Evolutionary conservation across 768 basidiomycete genomes (phyloP).

Genomic region (Candolleomyces aberdarensis): DNA sequence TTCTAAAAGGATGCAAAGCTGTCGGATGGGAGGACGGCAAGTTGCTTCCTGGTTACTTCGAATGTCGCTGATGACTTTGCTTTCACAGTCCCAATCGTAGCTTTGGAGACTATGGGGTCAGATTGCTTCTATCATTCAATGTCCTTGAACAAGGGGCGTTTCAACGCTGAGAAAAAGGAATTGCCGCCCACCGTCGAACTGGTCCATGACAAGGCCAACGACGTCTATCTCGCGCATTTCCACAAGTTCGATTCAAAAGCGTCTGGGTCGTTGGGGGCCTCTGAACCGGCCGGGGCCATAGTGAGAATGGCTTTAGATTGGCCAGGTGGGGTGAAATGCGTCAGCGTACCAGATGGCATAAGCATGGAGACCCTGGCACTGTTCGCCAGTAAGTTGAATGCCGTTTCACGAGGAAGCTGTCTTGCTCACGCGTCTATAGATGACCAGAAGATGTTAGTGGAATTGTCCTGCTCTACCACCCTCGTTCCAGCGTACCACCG

Average conservation of each 20-base stretch:
- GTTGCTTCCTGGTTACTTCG: slow-evolving; percentile 13
- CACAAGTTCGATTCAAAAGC: slow-evolving; percentile 58
- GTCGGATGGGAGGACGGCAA: slow-evolving; percentile 71
- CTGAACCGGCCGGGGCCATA: slow-evolving; percentile 55
- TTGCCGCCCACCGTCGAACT: slow-evolving; percentile 41
- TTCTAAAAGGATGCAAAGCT: slow-evolving; percentile 61
- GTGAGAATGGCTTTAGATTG: slow-evolving; percentile 65
- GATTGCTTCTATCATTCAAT: slow-evolving; percentile 74
- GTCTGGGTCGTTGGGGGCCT: slow-evolving; percentile 68
- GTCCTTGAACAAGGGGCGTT: slow-evolving; percentile 48
- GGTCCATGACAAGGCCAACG: slow-evolving; percentile 37
- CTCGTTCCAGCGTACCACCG: slow-evolving; percentile 63
- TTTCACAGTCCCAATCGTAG: slow-evolving; percentile 56
- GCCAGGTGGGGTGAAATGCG: slow-evolving; percentile 51
- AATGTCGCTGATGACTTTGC: not conserved
- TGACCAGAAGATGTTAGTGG: slow-evolving; percentile 72
- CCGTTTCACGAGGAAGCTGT: not conserved
- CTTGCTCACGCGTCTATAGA: slow-evolving; percentile 35
- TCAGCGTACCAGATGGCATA: slow-evolving; percentile 65
- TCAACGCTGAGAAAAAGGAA: slow-evolving; percentile 25
- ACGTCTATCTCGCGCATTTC: slow-evolving; percentile 58
- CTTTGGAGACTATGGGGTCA: slow-evolving; percentile 68
- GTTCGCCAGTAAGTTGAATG: slow-evolving; percentile 53
- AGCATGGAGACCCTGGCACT: slow-evolving; percentile 56
- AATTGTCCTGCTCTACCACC: slow-evolving; percentile 72